Conservation (phyloP, 83 land plant species). For the Diphasiastrum complanatum region DNA sequence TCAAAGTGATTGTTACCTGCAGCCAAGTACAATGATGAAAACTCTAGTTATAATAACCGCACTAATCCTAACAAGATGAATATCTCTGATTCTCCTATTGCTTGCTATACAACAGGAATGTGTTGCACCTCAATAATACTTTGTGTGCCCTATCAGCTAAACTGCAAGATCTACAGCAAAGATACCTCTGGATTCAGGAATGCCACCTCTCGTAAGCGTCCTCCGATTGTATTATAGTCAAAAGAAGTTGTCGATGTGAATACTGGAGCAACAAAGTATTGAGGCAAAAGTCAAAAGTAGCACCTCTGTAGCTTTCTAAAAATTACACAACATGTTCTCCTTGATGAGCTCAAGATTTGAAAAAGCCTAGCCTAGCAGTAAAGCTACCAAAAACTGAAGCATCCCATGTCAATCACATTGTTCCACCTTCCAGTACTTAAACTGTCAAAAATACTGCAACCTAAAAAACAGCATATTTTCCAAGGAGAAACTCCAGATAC, state of each 20-base stretch:
- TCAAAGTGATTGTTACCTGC: constrained; percentile 72
- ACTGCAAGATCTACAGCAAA: not conserved
- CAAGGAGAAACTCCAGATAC: too few species aligned
- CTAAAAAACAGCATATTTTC: too few species aligned
- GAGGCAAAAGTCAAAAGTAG: not conserved
- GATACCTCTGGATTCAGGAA: constrained; percentile 83
- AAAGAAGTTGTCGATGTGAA: constrained; percentile 68
- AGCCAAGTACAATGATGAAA: constrained; percentile 5
- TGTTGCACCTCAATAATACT: too few species aligned
- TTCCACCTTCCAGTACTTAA: not conserved
- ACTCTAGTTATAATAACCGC: too few species aligned
- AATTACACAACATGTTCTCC: too few species aligned
- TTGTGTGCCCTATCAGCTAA: not conserved
- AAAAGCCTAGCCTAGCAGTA: too few species aligned
- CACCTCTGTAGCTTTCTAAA: not conserved
- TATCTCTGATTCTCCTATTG: too few species aligned
- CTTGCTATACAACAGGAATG: too few species aligned
- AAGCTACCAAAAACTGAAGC: too few species aligned
- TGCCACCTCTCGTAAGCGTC: constrained; percentile 86
- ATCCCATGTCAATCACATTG: too few species aligned
- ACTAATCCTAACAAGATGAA: too few species aligned
- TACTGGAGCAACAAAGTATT: constrained; percentile 50
- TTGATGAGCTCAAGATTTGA: too few species aligned
- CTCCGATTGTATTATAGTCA: constrained; percentile 79
- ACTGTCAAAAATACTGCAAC: not conserved